Evolutionary conservation across 257 asterid species (phyloP), one percentile per base, ranked within the genome.

Genomic region (Jacaranda mimosifolia): DNA sequence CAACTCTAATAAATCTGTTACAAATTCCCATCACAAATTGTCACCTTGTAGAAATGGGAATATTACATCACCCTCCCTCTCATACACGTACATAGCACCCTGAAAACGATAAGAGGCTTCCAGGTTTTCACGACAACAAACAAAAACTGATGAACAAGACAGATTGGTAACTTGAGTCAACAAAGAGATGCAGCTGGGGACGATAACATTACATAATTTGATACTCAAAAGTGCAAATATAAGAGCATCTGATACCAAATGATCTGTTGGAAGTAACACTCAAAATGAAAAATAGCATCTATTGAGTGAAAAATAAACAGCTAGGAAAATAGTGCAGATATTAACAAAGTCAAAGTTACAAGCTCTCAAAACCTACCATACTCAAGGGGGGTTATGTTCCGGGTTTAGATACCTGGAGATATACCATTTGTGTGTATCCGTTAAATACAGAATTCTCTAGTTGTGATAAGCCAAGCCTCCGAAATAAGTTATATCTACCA

Each of bases 361-460:
- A 35, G 58, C 73, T 36, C 69, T 19, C 43, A 43, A 63, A 73
- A 39, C 75, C 77, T 32, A 74, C 58, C 77, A 39, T 36, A 15
- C 42, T 43, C 62, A n/a, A 77, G 26, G 57, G 67, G 67, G 46
- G 42, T 75, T 82, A 87, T 10, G 87, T 81, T 26, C 85, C 85
- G 6, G 83, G 87, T 70, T 85, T 75, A 64, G 98, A 93, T 69
- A 96, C 91, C 89, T 89, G 92, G 80, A 96, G 89, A 74, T 93
- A 93, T 14, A 93, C 98, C 99, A 96, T 91, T 76, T 96, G 99
- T n/a, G 99, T 96, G 84, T 93, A 96, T 32, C 99, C 99, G 43
- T 93, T 93, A 73, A 96, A 96, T 52, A 96, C 97, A 68, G 96
- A 89, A 58, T 83, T 46, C 13, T 93, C 98, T 0, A 96, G 83